Conservation (phyloP, 208 protist genomes). For the Leishmania turanica region DNA sequence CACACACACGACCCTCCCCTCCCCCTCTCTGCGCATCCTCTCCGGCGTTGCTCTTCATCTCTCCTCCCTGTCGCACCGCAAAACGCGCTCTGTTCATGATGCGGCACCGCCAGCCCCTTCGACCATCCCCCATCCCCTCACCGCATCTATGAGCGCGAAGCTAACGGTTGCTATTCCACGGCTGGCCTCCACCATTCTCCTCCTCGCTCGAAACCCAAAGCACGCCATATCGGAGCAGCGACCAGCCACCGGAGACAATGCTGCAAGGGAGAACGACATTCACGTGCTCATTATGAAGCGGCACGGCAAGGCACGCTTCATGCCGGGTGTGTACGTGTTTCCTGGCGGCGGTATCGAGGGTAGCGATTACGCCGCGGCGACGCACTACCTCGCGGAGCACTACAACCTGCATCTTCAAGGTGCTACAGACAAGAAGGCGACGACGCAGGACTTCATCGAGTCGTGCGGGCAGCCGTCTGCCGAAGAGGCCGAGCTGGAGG, state of each 20-base stretch:
- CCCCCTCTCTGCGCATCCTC: background rate
- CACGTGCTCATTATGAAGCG: conserved; percentile 64
- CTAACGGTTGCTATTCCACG: conserved; percentile 29
- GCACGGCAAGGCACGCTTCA: conserved; percentile 57
- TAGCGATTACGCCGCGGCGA: conserved; percentile 28
- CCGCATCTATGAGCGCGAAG: conserved; percentile 10
- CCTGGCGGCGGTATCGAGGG: conserved; percentile 55
- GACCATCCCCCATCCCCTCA: background rate
- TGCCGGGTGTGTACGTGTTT: conserved; percentile 63
- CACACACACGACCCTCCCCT: background rate
- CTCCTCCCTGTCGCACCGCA: background rate
- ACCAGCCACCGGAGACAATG: background rate
- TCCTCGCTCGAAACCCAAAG: conserved; percentile 26
- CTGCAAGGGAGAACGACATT: conserved; percentile 27
- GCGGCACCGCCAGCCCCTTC: background rate
- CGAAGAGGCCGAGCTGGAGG: conserved; percentile 14
- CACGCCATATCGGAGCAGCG: background rate
- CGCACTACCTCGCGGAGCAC: conserved; percentile 1
- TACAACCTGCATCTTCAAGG: background rate
- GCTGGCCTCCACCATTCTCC: conserved; percentile 48
- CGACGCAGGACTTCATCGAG: conserved; percentile 20
- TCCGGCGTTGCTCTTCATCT: conserved; percentile 4
- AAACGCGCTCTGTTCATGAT: background rate
- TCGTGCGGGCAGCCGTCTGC: background rate
- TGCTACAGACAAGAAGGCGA: background rate